Evolutionary conservation across 441 rosid species (phyloP), one percentile per base, ranked within the genome.

Genomic region (Erodium moschatum): DNA sequence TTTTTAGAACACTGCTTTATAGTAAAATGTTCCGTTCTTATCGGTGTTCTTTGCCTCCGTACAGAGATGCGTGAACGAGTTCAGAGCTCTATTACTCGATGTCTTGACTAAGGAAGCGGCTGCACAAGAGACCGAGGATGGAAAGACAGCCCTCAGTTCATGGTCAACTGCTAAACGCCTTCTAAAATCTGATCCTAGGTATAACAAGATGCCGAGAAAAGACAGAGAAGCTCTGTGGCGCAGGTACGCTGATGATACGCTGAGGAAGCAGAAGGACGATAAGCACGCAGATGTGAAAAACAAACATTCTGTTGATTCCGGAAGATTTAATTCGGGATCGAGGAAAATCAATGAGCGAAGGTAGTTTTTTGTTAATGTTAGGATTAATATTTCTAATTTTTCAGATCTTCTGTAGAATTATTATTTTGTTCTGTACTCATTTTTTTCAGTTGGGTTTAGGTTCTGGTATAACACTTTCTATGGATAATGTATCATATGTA

Each of bases 111-210:
- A 80, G 10, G 97, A 87, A 71, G 85, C 93, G 50, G 86, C 92
- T 74, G 70, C 95, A 50, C 82, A 81, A 65, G 82, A 82, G 78
- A 81, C 90, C 0, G 94, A 88, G 70, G 95, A 85, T 48, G 89
- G 89, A 69, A 95, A 86, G 79, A 86, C 93, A 0, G 83, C 81
- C 64, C 85, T 95, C 16, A 88, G 87, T 75, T 95, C 98, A 0
- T 95, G 99, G 99, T 90, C 99, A 54, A 86, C 90, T 0, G 96
- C 97, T 40, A 95, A 89, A 79, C 92, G 84, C 42, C 72, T 85
- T 66, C 83, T 92, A 15, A 95, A 89, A 81, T 72, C 82, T 0
- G 97, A 95, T 76, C 83, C 85, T 19, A 80, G 99, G 66, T 90
- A 86, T 79, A 87, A 73, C 83, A 95, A 87, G 82, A 85, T 89